phyloP scores from a whole-genome alignment of 73 alveolate genomes.

The Stentor coeruleus region DNA sequence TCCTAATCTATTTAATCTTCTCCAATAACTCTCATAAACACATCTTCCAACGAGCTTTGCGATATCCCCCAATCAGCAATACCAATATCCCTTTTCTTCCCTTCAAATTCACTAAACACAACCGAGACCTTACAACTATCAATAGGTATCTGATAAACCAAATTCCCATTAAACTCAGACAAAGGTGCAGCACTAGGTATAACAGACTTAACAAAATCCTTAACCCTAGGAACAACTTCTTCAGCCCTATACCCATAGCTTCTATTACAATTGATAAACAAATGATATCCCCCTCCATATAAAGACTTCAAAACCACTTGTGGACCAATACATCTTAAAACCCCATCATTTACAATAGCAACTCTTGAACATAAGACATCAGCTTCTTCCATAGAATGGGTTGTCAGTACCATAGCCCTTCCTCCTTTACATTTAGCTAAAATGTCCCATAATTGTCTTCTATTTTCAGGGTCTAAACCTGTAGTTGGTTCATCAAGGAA shows the following conservation, averaged over 20 bases:
- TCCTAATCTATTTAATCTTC: conserved; percentile 5
- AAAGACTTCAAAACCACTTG: conserved; percentile 72
- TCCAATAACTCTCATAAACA: conserved; percentile 21
- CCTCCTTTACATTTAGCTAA: conserved; percentile 75
- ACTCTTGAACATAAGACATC: conserved; percentile 96
- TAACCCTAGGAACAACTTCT: conserved; percentile 19
- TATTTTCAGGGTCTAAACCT: conserved; percentile 95
- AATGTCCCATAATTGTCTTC: conserved; percentile 95
- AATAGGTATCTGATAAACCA: conserved; percentile 66
- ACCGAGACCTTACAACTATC: conserved; percentile 72
- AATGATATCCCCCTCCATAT: conserved; percentile 86
- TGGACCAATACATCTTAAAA: conserved; percentile 83
- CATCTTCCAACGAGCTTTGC: conserved; percentile 79
- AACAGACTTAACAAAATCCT: conserved; percentile 25
- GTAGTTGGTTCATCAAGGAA: conserved; percentile 98
- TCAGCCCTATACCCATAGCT: not conserved
- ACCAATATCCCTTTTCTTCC: conserved; percentile 48
- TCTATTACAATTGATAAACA: conserved; percentile 61
- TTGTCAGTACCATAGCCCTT: conserved; percentile 90
- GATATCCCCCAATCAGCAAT: conserved; percentile 88
- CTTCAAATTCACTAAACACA: conserved; percentile 68
- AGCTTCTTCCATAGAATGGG: conserved; percentile 99
- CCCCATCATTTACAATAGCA: conserved; percentile 86
- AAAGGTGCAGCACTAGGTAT: conserved; percentile 33
- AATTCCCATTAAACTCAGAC: conserved; percentile 50